Percentiles rank a stretch among this genome's conserved stretches.
These are phyloP conservation scores for Rhodotorula sp. DNA, from an alignment of 1,284 basidiomycete genomes.

Conservation along the genomic window DNA sequence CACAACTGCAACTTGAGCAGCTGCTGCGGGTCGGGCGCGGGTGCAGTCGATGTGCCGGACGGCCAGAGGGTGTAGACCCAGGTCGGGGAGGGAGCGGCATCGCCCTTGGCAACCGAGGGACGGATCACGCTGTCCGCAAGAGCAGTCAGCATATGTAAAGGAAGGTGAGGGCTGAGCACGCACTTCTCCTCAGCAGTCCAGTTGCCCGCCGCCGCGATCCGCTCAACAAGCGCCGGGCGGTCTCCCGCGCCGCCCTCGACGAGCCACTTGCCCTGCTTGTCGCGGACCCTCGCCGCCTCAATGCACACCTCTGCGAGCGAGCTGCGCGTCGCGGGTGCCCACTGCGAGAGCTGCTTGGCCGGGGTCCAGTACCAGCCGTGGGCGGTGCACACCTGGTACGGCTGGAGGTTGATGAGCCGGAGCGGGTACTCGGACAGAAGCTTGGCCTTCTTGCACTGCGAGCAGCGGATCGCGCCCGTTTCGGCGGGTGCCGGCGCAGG, in stretches of 20 bases:
- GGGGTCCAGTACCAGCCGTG: constrained; percentile 42
- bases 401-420: constrained; percentile 31
- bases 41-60: not conserved
- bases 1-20: constrained; percentile 10
- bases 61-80: constrained; percentile 1
- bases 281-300: not conserved
- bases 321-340: constrained; percentile 20
- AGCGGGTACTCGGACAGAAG: constrained; percentile 15
- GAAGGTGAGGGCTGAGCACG: not conserved
- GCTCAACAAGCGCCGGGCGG: constrained; percentile 6
- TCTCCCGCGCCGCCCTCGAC: constrained; percentile 19
- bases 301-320: constrained; percentile 6
- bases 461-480: constrained; percentile 16
- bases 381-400: constrained; percentile 35
- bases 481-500: not conserved
- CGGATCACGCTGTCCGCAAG: not conserved
- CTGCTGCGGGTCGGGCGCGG: not conserved
- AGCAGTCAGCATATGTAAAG: not conserved
- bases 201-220: constrained; percentile 13
- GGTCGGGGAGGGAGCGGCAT: not conserved
- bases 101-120: constrained; percentile 10
- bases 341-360: constrained; percentile 20
- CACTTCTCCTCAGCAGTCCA: constrained; percentile 22
- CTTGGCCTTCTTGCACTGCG: constrained; percentile 34
- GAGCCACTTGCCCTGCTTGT: constrained; percentile 23